Percentiles rank a stretch among this genome's conserved stretches.
Evolutionary conservation across 257 asterid species (phyloP).

Genomic region (Primulina eburnea): DNA sequence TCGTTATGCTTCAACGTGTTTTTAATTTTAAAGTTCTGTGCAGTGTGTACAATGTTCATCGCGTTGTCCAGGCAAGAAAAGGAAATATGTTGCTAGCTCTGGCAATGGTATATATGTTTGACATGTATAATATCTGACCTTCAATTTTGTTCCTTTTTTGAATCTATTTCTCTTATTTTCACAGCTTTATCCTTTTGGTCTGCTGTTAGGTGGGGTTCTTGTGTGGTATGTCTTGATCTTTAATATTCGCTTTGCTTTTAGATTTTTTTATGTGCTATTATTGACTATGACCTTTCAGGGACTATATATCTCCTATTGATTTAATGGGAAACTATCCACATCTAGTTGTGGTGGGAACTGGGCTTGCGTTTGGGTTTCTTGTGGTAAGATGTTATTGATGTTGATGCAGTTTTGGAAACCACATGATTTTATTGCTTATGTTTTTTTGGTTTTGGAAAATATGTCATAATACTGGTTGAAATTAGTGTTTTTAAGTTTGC

Average conservation of each 20-base stretch:
- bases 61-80: slow-evolving; percentile 73
- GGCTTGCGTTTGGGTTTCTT: slow-evolving; percentile 86
- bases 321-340: slow-evolving; percentile 57
- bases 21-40: slow-evolving; percentile 27
- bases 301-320: slow-evolving; percentile 63
- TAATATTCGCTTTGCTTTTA: slow-evolving; percentile 15
- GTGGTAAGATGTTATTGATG: slow-evolving; percentile 56
- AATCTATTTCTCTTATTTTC: slow-evolving; percentile 24
- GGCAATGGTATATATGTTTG: slow-evolving; percentile 65
- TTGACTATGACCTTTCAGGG: slow-evolving; percentile 45
- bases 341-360: slow-evolving; percentile 55
- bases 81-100: slow-evolving; percentile 80
- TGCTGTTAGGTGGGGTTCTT: slow-evolving; percentile 75
- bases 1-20: slow-evolving; percentile 15
- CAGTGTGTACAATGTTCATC: slow-evolving; percentile 67
- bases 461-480: slow-evolving; percentile 2
- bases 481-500: background rate
- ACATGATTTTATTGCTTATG: background rate
- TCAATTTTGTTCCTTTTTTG: slow-evolving; percentile 11
- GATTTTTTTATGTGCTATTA: slow-evolving; percentile 5
- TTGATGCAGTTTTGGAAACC: slow-evolving; percentile 12
- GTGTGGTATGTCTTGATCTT: slow-evolving; percentile 52
- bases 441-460: background rate
- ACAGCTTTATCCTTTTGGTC: slow-evolving; percentile 77
- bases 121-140: slow-evolving; percentile 7